Evolutionary conservation across 2,329 filamentous ascomycete species (phyloP), one percentile per base, ranked within the genome.

Genomic region (Penicillium sp.): DNA sequence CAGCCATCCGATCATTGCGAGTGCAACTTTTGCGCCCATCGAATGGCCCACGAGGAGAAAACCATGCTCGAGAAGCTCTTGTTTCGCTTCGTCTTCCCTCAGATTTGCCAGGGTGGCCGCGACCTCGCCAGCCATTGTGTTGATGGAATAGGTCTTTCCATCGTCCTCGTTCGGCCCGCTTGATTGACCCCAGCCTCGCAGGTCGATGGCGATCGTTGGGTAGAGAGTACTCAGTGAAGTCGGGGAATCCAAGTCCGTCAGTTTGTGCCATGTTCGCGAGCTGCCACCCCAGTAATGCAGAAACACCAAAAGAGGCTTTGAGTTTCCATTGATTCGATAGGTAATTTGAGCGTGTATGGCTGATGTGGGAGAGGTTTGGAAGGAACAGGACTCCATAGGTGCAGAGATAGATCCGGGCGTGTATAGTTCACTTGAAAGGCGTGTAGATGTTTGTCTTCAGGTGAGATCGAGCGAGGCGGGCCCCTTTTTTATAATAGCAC

Each of bases 251-350:
- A 54, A 54, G 17, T 64, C 64, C 25, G 63, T 71, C 38, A 72
- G 62, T 31, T 67, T 70, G 60, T 58, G 47, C 69, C 71, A 78
- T 6, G 73, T 77, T 0, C 59, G 59, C 8, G 71, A 71, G 7
- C 72, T 77, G 35, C 75, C 75, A 15, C 74, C 75, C 73, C 73
- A 78, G 67, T 75, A 77, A 57, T 79, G 75, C 8, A 77, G 65
- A 50, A 78, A 78, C 51, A 76, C 55, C 0, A 73, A 54, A 5
- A 71, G 59, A 8, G 69, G 63, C 31, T 64, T 65, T 1, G 51
- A n/a, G 2, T 15, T 17, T 7, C 5, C 20, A 4, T 55, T 51
- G 0, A 47, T 0, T 10, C 60, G 58, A 8, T 42, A 57, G 8
- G 57, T 61, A 20, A 66, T 60, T 22, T 45, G 56, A 14, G 59